Conservation (phyloP, 2,329 filamentous ascomycete species). For the Paraphaeosphaeria sporulosa region DNA sequence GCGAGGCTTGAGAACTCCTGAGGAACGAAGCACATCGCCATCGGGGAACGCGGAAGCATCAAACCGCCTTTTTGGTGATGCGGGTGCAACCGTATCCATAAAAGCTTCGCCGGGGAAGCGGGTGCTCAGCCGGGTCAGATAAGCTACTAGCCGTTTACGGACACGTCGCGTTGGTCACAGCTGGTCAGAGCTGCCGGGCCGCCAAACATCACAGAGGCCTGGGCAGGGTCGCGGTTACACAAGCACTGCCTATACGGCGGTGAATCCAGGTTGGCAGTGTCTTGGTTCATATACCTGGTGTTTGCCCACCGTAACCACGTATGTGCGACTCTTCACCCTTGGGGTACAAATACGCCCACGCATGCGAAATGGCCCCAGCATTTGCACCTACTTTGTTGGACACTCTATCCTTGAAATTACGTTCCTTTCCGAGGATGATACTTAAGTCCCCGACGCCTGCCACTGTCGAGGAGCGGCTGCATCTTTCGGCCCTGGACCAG, state of each 20-base stretch:
- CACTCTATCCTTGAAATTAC: constrained; percentile 24
- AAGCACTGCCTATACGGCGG: constrained; percentile 15
- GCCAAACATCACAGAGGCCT: constrained; percentile 29
- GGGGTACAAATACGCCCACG: constrained; percentile 8
- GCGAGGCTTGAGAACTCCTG: constrained; percentile 4
- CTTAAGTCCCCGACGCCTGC: constrained; percentile 31
- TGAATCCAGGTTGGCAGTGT: constrained; percentile 10
- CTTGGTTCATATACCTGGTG: constrained; percentile 13
- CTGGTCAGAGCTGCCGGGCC: constrained; percentile 32
- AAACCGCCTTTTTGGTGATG: constrained; percentile 27
- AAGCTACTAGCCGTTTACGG: constrained; percentile 18
- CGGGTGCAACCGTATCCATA: constrained; percentile 26
- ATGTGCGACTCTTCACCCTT: constrained; percentile 1
- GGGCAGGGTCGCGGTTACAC: constrained; percentile 40
- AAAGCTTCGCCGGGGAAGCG: constrained; percentile 33
- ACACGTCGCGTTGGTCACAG: constrained; percentile 17
- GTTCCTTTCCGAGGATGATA: constrained; percentile 33
- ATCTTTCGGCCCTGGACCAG: constrained; percentile 42
- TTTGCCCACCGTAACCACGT: constrained; percentile 8
- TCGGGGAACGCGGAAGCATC: constrained; percentile 38
- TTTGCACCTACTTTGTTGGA: constrained; percentile 15
- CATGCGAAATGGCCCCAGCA: constrained; percentile 3
- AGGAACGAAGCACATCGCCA: constrained; percentile 25
- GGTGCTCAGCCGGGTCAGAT: constrained; percentile 13
- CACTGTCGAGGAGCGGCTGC: constrained; percentile 31